These are phyloP conservation scores for Alternaria incomplexa DNA, from an alignment of 2,329 filamentous ascomycete species.

Conservation along the genomic window DNA sequence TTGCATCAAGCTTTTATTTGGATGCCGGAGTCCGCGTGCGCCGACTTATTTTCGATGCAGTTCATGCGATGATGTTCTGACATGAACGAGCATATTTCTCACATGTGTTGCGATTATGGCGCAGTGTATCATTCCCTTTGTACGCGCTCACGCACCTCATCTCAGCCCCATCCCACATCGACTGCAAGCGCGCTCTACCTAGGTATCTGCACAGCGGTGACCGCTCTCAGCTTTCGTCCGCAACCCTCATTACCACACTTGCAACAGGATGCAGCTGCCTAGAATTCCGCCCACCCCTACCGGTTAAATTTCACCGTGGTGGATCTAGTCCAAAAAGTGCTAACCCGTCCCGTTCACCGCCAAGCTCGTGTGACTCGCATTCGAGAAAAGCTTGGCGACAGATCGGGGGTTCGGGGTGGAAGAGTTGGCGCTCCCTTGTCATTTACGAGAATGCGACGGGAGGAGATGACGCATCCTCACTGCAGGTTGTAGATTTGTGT, in stretches of 20 bases:
- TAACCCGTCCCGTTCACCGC: not conserved
- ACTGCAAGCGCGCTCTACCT: not conserved
- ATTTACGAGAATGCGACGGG: constrained; percentile 4
- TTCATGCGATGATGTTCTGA: not conserved
- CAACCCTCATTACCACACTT: not conserved
- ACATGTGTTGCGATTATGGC: not conserved
- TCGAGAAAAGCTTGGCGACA: not conserved
- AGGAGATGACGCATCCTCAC: not conserved
- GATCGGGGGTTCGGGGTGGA: constrained; percentile 3
- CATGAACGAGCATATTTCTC: not conserved
- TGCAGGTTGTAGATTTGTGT: not conserved
- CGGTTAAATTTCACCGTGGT: not conserved
- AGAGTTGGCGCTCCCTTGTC: not conserved
- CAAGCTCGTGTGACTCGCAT: not conserved
- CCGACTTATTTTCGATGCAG: not conserved
- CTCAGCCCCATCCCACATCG: not conserved
- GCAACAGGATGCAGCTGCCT: not conserved
- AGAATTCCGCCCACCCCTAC: not conserved
- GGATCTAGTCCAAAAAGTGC: not conserved
- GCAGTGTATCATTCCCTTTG: not conserved
- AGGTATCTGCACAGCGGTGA: not conserved
- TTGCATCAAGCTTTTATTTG: not conserved
- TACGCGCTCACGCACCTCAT: not conserved
- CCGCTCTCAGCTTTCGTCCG: not conserved
- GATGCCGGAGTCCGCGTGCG: not conserved